Evolutionary conservation across 1,139 yeast genomes (phyloP), one percentile per base, ranked within the genome.

Genomic region (Martiniozyma asiatica): DNA sequence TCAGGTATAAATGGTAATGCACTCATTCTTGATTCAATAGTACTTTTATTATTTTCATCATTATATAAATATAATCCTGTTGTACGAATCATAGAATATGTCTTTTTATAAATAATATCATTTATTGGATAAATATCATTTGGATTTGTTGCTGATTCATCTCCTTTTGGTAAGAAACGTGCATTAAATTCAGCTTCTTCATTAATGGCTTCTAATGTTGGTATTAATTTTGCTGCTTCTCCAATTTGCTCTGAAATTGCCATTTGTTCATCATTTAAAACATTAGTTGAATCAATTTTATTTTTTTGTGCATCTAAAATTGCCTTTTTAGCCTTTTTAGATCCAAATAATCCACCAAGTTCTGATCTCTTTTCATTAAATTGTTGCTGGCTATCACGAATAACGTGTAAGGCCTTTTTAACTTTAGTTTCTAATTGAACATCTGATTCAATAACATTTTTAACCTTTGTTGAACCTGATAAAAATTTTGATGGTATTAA

Each of bases 281-380:
- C 65, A 54, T 74, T 73, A 30, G 73, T 92, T 2, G 94, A 68
- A 52, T 89, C 96, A 50, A 89, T 76, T 49, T 79, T 68, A 58
- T 89, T 89, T 55, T 79, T 72, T 50, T 78, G 92, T 48, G 74
- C 56, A 51, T 78, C 87, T 31, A 71, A 63, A 50, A 92, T 81
- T 22, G 94, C 94, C 48, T 82, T 79, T 59, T 84, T 87, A 38
- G 97, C 96, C 58, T 77, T 87, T 59, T 82, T 84, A 38, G 98
- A 87, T 67, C 99, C 99, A 45, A 89, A 89, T 2, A 93, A 92
- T 56, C 84, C 89, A 50, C 98, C 98, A 47, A 89, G 66, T 3
- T 82, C 81, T 40, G 70, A 80, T 52, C 94, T 68, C n/a, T n/a
- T n/a, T n/a, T n/a, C n/a, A n/a, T n/a, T n/a, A n/a, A n/a, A n/a